phyloP scores from a whole-genome alignment of 1,284 basidiomycete genomes.

The Tetrapyrgos nigripes region DNA sequence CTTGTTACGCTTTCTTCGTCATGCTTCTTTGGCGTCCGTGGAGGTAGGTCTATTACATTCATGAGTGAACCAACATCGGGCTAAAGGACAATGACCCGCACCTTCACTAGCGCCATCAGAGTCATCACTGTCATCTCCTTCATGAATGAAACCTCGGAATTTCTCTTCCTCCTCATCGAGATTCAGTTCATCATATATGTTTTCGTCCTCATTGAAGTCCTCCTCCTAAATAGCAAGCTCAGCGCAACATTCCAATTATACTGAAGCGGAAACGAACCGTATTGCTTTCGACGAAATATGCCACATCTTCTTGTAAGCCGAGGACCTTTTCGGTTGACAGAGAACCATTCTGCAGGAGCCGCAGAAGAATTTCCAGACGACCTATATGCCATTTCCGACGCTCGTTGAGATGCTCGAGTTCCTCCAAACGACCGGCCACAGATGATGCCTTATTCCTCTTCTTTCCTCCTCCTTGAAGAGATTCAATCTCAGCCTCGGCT shows the following conservation, averaged over 20 bases:
- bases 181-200: slow-evolving; percentile 97
- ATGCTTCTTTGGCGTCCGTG: slow-evolving; percentile 72
- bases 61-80: neutral
- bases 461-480: slow-evolving; percentile 84
- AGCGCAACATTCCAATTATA: slow-evolving; percentile 5
- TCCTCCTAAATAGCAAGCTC: slow-evolving; percentile 72
- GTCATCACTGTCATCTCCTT: slow-evolving; percentile 74
- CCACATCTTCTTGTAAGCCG: slow-evolving; percentile 92
- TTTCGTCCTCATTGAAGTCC: slow-evolving; percentile 97
- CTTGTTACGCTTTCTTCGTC: slow-evolving; percentile 77
- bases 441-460: slow-evolving; percentile 83
- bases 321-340: slow-evolving; percentile 84
- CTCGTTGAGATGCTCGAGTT: slow-evolving; percentile 92
- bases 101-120: slow-evolving; percentile 81
- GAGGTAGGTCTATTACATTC: slow-evolving; percentile 59
- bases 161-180: slow-evolving; percentile 98
- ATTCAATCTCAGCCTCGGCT: slow-evolving; percentile 95
- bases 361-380: slow-evolving; percentile 92
- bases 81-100: slow-evolving; percentile 27
- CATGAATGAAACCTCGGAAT: slow-evolving; percentile 75
- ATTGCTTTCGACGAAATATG: slow-evolving; percentile 97
- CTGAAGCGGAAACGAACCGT: slow-evolving; percentile 63
- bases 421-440: slow-evolving; percentile 76
- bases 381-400: slow-evolving; percentile 96
- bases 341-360: slow-evolving; percentile 94